Evolutionary conservation across 1,139 yeast species (phyloP), one percentile per base, ranked within the genome.

Genomic region (Scheffersomyces quercinus): DNA sequence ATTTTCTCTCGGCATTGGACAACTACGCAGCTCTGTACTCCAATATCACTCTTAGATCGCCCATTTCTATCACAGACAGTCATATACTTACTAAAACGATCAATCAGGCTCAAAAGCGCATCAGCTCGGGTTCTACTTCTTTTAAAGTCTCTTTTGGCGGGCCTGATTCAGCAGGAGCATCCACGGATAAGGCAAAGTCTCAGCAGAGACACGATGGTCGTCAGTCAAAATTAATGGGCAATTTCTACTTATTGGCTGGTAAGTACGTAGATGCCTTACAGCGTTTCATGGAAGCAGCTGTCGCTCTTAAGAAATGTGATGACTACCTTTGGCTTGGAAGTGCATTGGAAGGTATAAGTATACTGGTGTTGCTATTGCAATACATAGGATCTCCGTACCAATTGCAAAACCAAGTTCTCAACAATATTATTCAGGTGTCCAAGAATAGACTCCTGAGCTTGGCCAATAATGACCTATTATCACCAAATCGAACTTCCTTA

Each of bases 241-340:
- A 85, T 50, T 80, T 91, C 53, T 84, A 80, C 56, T 67, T 93
- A 10, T 64, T 93, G 38, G 85, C 97, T 0, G 99, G 99, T 0
- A 79, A 87, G 46, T 75, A 85, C 42, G 62, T 73, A 11, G 88
- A 83, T 46, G 95, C 98, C 0, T 59, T 90, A 42, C 71, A 75
- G 29, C 80, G 82, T 46, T 86, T 90, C 52, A 76, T 83, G 10
- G 97, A 90, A 35, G 83, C 97, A 0, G 75, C 87, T 2, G 57
- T 71, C 2, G 68, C 77, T 31, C 65, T 90, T 43, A 81, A 81
- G 47, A 73, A 80, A 29, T 73, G 84, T 1, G 83, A 83, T 40
- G 99, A 93, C 61, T 79, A 79, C 55, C 68, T 93, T 15, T 93
- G 99, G 99, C 73, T 88, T 26, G 98, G 85, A 0, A 85, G 93